phyloP scores from a whole-genome alignment of 1,284 basidiomycete species.

The Rhodotorula sp. region DNA sequence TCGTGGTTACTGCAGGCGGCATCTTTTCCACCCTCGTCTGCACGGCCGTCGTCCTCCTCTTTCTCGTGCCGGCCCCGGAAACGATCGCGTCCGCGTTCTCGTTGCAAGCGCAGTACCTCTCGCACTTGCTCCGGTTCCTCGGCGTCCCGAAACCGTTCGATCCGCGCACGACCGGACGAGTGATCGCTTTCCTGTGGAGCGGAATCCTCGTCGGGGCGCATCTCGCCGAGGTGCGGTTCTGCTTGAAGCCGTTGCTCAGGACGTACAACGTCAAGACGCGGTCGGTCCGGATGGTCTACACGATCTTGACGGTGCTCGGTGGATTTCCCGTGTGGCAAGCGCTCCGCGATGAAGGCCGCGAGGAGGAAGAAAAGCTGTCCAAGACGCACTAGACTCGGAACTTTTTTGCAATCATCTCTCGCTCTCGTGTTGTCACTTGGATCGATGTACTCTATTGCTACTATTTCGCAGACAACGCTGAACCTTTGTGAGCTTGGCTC shows the following conservation, averaged over 20 bases:
- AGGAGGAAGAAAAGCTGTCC: slow-evolving; percentile 15
- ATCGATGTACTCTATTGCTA: no score
- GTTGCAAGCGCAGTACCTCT: slow-evolving; percentile 11
- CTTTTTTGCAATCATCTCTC: neutral
- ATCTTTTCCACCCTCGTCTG: neutral
- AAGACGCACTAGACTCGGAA: slow-evolving; percentile 2
- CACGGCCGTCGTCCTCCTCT: neutral
- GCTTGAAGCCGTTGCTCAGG: neutral
- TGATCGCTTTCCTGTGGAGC: slow-evolving; percentile 10
- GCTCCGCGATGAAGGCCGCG: slow-evolving; percentile 5
- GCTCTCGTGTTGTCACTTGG: no score
- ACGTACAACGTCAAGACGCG: slow-evolving; percentile 14
- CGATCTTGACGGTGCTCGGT: slow-evolving; percentile 9
- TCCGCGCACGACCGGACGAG: neutral
- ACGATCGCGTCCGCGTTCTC: slow-evolving; percentile 6
- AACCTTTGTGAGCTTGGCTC: neutral
- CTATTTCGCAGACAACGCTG: no score
- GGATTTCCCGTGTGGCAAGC: slow-evolving; percentile 31
- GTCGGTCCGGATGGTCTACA: neutral
- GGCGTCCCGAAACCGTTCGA: neutral
- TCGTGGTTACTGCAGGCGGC: slow-evolving; percentile 4
- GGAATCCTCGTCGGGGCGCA: neutral
- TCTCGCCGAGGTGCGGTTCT: slow-evolving; percentile 4
- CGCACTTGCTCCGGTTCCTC: neutral
- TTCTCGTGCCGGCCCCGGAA: neutral